Percentiles rank a stretch among this genome's conserved stretches.
Conservation (phyloP, 257 asterid genomes). For the Fraxinus americana region DNA sequence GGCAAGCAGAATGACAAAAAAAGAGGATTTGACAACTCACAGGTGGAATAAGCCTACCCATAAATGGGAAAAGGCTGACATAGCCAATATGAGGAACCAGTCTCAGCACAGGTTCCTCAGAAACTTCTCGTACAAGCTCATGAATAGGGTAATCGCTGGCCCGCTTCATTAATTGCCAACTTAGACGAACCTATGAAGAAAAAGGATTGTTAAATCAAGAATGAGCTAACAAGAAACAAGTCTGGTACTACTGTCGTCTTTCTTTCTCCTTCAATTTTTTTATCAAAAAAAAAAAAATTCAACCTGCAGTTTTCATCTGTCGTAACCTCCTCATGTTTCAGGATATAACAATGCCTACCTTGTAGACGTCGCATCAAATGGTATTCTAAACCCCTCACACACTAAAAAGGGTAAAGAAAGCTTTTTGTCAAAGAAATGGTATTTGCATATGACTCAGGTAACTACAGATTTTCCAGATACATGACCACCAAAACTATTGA, state of each 20-base stretch:
- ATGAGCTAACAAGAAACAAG: conserved; percentile 5
- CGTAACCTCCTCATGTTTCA: not conserved
- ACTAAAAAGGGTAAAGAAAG: not conserved
- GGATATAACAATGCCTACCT: not conserved
- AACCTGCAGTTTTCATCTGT: not conserved
- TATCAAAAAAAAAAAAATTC: not conserved
- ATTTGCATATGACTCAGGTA: not conserved
- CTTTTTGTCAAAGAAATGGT: not conserved
- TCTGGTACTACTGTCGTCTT: not conserved
- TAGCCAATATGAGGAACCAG: conserved; percentile 96
- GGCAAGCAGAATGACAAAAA: not conserved
- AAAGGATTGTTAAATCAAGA: conserved; percentile 16
- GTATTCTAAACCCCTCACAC: not conserved
- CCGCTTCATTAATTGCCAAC: conserved; percentile 64
- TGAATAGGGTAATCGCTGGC: conserved; percentile 62
- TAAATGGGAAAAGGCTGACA: conserved; percentile 93
- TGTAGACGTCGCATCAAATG: not conserved
- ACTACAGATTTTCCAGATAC: not conserved
- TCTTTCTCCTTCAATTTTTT: not conserved
- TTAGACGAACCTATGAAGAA: conserved; percentile 68
- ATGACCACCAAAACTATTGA: not conserved
- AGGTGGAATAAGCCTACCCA: too few species aligned
- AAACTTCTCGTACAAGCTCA: conserved; percentile 74
- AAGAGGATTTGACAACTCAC: too few species aligned
- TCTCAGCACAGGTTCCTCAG: conserved; percentile 70